Conservation (phyloP, 2,329 filamentous ascomycete genomes). For the Colletotrichum caudatum region DNA sequence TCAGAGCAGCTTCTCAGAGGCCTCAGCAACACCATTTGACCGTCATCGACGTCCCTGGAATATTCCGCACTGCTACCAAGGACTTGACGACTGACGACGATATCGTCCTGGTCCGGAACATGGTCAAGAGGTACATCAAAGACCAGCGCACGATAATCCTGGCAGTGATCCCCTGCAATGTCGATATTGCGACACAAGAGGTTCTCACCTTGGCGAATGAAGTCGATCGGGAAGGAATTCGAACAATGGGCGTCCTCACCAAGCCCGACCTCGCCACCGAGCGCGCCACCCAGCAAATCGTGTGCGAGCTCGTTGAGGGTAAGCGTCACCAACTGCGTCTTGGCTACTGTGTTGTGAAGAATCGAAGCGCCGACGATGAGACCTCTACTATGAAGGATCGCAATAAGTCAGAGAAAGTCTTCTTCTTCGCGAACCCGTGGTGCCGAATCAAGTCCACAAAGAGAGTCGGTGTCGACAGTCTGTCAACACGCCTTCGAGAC, state of each 20-base stretch:
- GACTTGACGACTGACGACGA: constrained; percentile 60
- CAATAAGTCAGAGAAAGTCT: constrained; percentile 49
- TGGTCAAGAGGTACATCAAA: constrained; percentile 62
- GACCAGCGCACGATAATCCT: constrained; percentile 63
- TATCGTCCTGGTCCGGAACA: constrained; percentile 58
- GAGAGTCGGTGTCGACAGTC: constrained; percentile 50
- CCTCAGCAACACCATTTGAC: constrained; percentile 59
- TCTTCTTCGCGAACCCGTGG: constrained; percentile 57
- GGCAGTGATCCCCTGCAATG: constrained; percentile 57
- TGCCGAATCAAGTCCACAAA: constrained; percentile 46
- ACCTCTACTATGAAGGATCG: constrained; percentile 50
- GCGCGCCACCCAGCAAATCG: constrained; percentile 50
- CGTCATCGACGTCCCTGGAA: constrained; percentile 66
- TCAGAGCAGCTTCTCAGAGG: not conserved
- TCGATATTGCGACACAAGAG: constrained; percentile 57
- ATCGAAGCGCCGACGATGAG: constrained; percentile 53
- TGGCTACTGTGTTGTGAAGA: constrained; percentile 63
- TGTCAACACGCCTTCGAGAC: constrained; percentile 51
- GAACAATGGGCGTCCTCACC: constrained; percentile 65
- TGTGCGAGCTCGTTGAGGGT: constrained; percentile 57
- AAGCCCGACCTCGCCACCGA: constrained; percentile 69
- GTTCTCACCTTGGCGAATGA: constrained; percentile 53
- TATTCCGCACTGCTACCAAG: constrained; percentile 55
- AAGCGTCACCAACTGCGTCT: constrained; percentile 57
- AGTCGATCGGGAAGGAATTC: constrained; percentile 53